Base-by-base conservation (phyloP, 2,329 filamentous ascomycete genomes). In the Epichloe brachyelytri region DNA sequence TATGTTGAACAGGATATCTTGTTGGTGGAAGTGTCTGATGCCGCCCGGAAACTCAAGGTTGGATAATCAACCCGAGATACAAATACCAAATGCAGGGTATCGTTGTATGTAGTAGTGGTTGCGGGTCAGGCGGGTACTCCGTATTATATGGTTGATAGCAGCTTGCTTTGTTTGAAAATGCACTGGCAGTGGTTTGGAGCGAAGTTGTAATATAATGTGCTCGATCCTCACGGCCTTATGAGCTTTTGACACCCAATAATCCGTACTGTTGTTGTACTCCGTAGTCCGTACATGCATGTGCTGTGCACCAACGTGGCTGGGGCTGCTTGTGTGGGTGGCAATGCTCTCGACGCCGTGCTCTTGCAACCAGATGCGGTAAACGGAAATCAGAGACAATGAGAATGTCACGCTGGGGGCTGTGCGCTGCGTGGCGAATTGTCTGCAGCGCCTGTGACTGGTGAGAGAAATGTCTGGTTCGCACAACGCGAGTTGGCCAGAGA, bases 291-390 rank as follows among this genome's bases (percentile, higher is more conserved):
- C 11, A 11, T 49, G 40, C n/a, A 37, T 43, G n/a, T 26, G 17
- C 30, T 40, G 47, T 43, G 46, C 39, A 33, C 33, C 38, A 49
- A 43, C 22, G 36, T 46, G 49, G 43, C 41, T 46, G 45, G 22
- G 49, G 43, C 34, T 46, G 45, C n/a, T 37, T 12, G 41, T 46
- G 43, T 50, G 20, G 34, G 36, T 50, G 36, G n/a, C 41, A 46
- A 46, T 50, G 48, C 40, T 43, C 40, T 49, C 37, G 11, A 44
- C 43, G 33, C 34, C 33, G 40, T 50, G 33, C 34, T 30, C 30
- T 44, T 33, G 19, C 37, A 36, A 41, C 33, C 49, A 8, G 22
- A 22, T 50, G 43, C 36, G 41, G 37, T 41, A 36, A 33, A 15
- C 19, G 15, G n/a, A 30, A 49, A 49, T 36, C 38, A 49, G 30